phyloP scores from a whole-genome alignment of 108 stramenopile genomes.

The Fistulifera pelliculosa region DNA sequence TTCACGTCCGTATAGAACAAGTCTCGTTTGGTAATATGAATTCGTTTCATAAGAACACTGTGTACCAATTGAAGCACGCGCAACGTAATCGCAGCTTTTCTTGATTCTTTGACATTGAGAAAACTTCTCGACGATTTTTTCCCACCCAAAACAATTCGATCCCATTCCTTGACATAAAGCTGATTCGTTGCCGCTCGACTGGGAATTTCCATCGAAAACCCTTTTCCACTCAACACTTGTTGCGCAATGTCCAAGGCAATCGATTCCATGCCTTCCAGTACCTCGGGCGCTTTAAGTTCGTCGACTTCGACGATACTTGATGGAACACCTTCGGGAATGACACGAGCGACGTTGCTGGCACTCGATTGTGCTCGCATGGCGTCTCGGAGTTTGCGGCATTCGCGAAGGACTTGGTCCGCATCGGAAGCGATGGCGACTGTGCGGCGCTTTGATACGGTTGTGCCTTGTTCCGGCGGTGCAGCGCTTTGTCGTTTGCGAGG shows the following conservation, averaged over 20 bases:
- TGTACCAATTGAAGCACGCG: conserved; percentile 93
- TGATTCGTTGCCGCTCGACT: conserved; percentile 84
- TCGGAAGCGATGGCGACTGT: conserved; percentile 45
- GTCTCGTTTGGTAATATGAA: conserved; percentile 99
- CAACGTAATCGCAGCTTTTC: conserved; percentile 92
- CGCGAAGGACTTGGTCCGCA: conserved; percentile 51
- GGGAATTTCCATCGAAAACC: conserved; percentile 76
- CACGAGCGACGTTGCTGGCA: conserved; percentile 10
- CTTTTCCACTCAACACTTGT: conserved; percentile 53
- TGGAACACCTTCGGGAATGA: conserved; percentile 10
- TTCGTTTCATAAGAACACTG: conserved; percentile 79
- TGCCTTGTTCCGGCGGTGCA: too few species aligned
- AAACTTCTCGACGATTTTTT: conserved; percentile 54
- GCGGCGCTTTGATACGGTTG: conserved; percentile 3
- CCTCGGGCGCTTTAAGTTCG: conserved; percentile 56
- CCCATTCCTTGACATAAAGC: conserved; percentile 86
- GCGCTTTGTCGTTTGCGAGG: too few species aligned
- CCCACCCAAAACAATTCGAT: conserved; percentile 79
- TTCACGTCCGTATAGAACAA: conserved; percentile 98
- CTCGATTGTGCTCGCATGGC: conserved; percentile 9
- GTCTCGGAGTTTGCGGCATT: conserved; percentile 62
- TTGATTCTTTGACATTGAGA: conserved; percentile 76
- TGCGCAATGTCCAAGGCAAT: conserved; percentile 57
- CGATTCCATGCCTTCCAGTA: conserved; percentile 74
- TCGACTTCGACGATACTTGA: conserved; percentile 64